phyloP scores from a whole-genome alignment of 2,329 filamentous ascomycete species.

The Sarocladium strictum region DNA sequence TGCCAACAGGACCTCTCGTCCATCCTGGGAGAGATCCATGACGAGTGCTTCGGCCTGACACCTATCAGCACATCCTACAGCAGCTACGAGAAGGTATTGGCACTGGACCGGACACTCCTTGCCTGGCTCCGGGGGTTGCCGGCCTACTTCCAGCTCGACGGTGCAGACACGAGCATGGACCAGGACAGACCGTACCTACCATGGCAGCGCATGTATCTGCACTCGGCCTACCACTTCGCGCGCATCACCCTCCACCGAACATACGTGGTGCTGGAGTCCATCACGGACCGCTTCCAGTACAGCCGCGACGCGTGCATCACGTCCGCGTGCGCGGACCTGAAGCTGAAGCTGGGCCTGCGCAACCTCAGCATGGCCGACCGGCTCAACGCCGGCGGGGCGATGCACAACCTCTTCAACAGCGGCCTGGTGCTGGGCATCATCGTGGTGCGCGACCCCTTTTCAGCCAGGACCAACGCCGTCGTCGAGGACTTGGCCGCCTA shows the following conservation, averaged over 20 bases:
- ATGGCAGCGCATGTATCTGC: conserved; percentile 33
- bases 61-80: conserved; percentile 22
- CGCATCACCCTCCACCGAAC: conserved; percentile 33
- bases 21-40: conserved; percentile 32
- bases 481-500: conserved; percentile 32
- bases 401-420: conserved; percentile 35
- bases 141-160: conserved; percentile 26
- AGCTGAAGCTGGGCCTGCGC: conserved; percentile 27
- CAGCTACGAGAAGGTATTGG: conserved; percentile 28
- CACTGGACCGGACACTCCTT: conserved; percentile 26
- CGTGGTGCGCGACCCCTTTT: conserved; percentile 24
- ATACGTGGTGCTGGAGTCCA: conserved; percentile 31
- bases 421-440: conserved; percentile 29
- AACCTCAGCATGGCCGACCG: conserved; percentile 24
- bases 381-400: conserved; percentile 26
- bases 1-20: conserved; percentile 26
- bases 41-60: conserved; percentile 28
- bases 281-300: conserved; percentile 31
- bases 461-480: conserved; percentile 23
- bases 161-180: conserved; percentile 26
- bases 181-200: conserved; percentile 20
- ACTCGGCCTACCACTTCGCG: conserved; percentile 33
- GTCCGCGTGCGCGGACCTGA: conserved; percentile 34
- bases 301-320: conserved; percentile 33
- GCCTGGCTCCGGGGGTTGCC: conserved; percentile 27